These are phyloP conservation scores for Phyllosticta capitalensis DNA, from an alignment of 2,329 filamentous ascomycete genomes.

Conservation along the genomic window DNA sequence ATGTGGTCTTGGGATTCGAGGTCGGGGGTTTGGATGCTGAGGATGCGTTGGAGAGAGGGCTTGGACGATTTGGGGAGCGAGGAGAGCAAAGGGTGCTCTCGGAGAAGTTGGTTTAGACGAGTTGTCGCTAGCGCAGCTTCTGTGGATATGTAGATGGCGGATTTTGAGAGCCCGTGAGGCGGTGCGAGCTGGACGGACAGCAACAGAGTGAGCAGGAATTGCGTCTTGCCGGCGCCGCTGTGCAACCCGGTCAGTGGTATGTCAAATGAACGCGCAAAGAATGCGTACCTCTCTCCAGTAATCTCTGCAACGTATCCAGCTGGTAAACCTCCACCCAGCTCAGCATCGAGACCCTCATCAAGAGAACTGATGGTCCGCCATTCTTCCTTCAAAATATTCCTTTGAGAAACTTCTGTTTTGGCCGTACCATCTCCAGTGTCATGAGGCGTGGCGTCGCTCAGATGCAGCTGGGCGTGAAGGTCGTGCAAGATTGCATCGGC, in stretches of 20 bases:
- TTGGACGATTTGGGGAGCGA: conserved; percentile 29
- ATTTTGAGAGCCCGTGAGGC: conserved; percentile 59
- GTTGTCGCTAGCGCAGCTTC: conserved; percentile 76
- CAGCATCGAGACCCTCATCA: conserved; percentile 59
- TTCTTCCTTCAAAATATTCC: conserved; percentile 19
- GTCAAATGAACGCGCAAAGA: not conserved
- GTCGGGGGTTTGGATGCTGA: conserved; percentile 76
- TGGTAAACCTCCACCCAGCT: conserved; percentile 70
- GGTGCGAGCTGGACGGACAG: conserved; percentile 73
- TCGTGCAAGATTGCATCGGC: conserved; percentile 56
- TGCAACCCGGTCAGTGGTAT: not conserved
- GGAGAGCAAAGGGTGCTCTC: conserved; percentile 52
- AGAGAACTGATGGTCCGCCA: conserved; percentile 68
- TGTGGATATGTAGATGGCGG: conserved; percentile 89
- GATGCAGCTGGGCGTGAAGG: conserved; percentile 54
- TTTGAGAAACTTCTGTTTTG: conserved; percentile 13
- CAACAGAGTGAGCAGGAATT: conserved; percentile 77
- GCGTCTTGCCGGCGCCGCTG: conserved; percentile 86
- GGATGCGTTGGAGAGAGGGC: conserved; percentile 65
- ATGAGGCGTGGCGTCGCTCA: conserved; percentile 16
- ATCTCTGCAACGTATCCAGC: conserved; percentile 78
- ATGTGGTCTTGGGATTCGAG: conserved; percentile 95
- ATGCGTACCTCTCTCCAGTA: conserved; percentile 68
- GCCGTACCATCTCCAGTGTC: conserved; percentile 13
- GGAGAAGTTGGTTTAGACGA: conserved; percentile 71